Percentiles rank a stretch among this genome's conserved stretches.
Evolutionary conservation across 164 flowering plant genomes (phyloP).

Genomic region (Piper longum): DNA sequence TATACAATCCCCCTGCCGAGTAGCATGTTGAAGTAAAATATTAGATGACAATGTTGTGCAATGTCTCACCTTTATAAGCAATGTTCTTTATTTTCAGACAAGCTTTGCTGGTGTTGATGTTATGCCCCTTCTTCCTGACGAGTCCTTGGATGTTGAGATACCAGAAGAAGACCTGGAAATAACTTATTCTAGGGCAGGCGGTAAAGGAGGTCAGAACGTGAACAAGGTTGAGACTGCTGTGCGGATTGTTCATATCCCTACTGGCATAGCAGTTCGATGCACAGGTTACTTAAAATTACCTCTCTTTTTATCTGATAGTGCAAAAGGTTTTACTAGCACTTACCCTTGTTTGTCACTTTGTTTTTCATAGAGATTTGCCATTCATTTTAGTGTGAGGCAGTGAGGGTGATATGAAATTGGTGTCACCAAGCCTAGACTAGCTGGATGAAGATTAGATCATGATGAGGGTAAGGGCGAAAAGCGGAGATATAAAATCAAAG

Average conservation of each 20-base stretch:
- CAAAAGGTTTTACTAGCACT: neutral
- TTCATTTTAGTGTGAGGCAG: too few species aligned
- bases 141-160: slow-evolving; percentile 64
- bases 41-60: neutral
- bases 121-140: slow-evolving; percentile 97
- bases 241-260: slow-evolving; percentile 91
- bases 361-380: too few species aligned
- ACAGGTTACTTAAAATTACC: slow-evolving; percentile 33
- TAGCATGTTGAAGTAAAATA: neutral
- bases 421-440: too few species aligned
- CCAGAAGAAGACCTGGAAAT: slow-evolving; percentile 95
- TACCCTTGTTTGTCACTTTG: too few species aligned
- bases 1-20: neutral
- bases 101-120: slow-evolving; percentile 95
- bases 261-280: slow-evolving; percentile 86
- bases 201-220: slow-evolving; percentile 95
- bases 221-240: slow-evolving; percentile 97
- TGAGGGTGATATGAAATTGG: too few species aligned
- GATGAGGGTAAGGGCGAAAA: too few species aligned
- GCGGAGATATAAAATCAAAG: too few species aligned
- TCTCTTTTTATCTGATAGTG: neutral
- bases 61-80: neutral
- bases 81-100: slow-evolving; percentile 34
- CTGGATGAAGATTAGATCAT: too few species aligned
- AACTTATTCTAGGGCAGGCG: slow-evolving; percentile 82